phyloP scores from a whole-genome alignment of 2,329 filamentous ascomycete genomes.

The Hypoxylon rubiginosum region DNA sequence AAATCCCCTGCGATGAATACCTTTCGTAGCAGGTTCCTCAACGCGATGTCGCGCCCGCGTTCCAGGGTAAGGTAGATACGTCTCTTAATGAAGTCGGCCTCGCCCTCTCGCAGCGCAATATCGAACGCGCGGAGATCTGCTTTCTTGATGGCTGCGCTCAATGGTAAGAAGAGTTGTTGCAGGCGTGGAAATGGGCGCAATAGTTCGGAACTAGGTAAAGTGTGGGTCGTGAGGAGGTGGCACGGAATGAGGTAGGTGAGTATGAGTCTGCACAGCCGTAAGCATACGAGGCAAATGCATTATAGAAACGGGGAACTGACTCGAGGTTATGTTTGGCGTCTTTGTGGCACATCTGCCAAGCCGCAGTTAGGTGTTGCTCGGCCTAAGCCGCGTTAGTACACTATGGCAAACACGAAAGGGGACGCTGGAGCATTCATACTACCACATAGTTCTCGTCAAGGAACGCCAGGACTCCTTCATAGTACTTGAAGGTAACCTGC shows the following conservation, averaged over 20 bases:
- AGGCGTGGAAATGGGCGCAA: constrained; percentile 82
- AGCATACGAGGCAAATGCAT: constrained; percentile 33
- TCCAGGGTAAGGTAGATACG: constrained; percentile 96
- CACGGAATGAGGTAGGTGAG: constrained; percentile 96
- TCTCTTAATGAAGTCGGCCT: constrained; percentile 92
- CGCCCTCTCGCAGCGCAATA: constrained; percentile 80
- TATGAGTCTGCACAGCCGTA: constrained; percentile 74
- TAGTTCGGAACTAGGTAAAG: constrained; percentile 79
- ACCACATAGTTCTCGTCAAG: constrained; percentile 92
- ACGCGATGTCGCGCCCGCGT: constrained; percentile 87
- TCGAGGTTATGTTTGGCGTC: constrained; percentile 82
- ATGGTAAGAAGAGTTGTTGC: constrained; percentile 81
- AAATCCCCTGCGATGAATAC: constrained; percentile 89
- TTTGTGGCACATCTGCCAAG: constrained; percentile 85
- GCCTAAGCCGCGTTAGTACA: constrained; percentile 64
- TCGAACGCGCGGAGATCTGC: constrained; percentile 90
- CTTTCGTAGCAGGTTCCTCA: constrained; percentile 92
- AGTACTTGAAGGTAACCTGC: constrained; percentile 96
- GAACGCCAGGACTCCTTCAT: constrained; percentile 92
- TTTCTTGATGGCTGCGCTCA: constrained; percentile 82
- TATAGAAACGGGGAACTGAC: constrained; percentile 61
- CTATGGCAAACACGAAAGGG: neutral
- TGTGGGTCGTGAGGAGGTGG: constrained; percentile 88
- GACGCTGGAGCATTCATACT: constrained; percentile 59
- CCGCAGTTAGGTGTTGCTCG: constrained; percentile 82